Conservation (phyloP, 345 rosid genomes). For the Citrus mangshanensis region DNA sequence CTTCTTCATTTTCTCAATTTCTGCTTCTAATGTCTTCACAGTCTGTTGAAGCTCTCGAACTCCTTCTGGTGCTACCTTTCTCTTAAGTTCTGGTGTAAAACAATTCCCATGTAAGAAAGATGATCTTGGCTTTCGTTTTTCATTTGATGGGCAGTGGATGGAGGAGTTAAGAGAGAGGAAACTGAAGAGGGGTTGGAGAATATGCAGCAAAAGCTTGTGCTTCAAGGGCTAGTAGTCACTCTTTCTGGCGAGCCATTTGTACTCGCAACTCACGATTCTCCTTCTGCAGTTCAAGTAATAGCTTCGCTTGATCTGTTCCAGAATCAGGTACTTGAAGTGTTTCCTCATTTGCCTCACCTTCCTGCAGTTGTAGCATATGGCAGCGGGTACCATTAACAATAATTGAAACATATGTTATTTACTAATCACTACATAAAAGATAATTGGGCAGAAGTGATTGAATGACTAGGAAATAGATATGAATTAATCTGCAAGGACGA, state of each 20-base stretch:
- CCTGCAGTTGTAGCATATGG: slow-evolving; percentile 29
- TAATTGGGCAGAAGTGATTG: neutral
- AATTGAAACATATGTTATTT: neutral
- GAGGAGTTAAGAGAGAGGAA: slow-evolving; percentile 71
- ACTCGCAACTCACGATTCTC: slow-evolving; percentile 81
- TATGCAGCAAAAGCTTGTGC: slow-evolving; percentile 69
- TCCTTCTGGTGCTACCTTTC: slow-evolving; percentile 46
- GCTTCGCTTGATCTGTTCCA: slow-evolving; percentile 56
- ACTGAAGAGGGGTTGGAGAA: slow-evolving; percentile 70
- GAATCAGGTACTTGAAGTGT: slow-evolving; percentile 44
- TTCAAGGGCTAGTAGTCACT: slow-evolving; percentile 64
- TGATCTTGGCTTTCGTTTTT: slow-evolving; percentile 58
- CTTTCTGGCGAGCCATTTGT: slow-evolving; percentile 69
- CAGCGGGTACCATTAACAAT: neutral
- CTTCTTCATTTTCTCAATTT: slow-evolving; percentile 77
- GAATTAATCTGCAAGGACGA: neutral
- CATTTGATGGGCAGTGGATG: slow-evolving; percentile 52
- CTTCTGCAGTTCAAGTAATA: slow-evolving; percentile 78
- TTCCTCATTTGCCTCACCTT: slow-evolving; percentile 52
- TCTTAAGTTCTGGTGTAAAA: slow-evolving; percentile 74
- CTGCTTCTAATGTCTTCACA: slow-evolving; percentile 67
- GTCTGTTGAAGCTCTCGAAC: slow-evolving; percentile 56
- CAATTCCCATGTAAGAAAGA: slow-evolving; percentile 65
- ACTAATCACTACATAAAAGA: neutral
- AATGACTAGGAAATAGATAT: neutral